Conservation (phyloP, 805 yeast species). For the Candida takata region DNA sequence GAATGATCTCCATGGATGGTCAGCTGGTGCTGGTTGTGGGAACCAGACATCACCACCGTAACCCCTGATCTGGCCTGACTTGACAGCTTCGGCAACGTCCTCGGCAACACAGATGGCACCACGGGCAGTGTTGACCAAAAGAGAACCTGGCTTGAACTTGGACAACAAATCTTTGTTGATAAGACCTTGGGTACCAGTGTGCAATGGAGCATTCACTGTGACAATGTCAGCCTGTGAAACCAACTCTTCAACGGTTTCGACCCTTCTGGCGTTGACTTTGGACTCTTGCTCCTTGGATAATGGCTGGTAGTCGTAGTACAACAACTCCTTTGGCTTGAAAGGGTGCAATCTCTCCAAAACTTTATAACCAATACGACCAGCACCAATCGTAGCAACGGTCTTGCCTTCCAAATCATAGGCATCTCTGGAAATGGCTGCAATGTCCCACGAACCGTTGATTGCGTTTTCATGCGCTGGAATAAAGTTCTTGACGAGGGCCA, state of each 20-base stretch:
- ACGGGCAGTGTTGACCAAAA: slow-evolving; percentile 73
- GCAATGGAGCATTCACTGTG: slow-evolving; percentile 72
- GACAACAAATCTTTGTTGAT: slow-evolving; percentile 59
- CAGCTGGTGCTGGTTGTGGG: slow-evolving; percentile 76
- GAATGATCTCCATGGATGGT: slow-evolving; percentile 74
- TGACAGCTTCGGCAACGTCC: slow-evolving; percentile 70
- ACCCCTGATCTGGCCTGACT: slow-evolving; percentile 63
- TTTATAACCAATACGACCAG: slow-evolving; percentile 75
- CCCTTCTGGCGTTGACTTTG: slow-evolving; percentile 53
- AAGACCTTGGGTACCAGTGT: slow-evolving; percentile 59
- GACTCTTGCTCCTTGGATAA: slow-evolving; percentile 52
- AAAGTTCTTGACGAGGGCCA: slow-evolving; percentile 66
- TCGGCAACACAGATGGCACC: slow-evolving; percentile 72
- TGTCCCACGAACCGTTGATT: slow-evolving; percentile 59
- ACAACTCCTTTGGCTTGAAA: slow-evolving; percentile 66
- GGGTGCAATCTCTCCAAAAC: slow-evolving; percentile 66
- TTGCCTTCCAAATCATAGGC: slow-evolving; percentile 72
- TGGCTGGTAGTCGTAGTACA: slow-evolving; percentile 70
- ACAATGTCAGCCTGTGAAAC: slow-evolving; percentile 64
- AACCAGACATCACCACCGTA: slow-evolving; percentile 85
- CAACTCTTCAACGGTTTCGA: slow-evolving; percentile 55
- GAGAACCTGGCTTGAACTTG: slow-evolving; percentile 67
- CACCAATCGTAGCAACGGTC: slow-evolving; percentile 74
- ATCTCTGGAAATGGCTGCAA: slow-evolving; percentile 68
- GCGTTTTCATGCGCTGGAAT: slow-evolving; percentile 74